These are phyloP conservation scores for Yamadazyma trypodendri DNA, from an alignment of 1,139 yeast species.

Conservation along the genomic window DNA sequence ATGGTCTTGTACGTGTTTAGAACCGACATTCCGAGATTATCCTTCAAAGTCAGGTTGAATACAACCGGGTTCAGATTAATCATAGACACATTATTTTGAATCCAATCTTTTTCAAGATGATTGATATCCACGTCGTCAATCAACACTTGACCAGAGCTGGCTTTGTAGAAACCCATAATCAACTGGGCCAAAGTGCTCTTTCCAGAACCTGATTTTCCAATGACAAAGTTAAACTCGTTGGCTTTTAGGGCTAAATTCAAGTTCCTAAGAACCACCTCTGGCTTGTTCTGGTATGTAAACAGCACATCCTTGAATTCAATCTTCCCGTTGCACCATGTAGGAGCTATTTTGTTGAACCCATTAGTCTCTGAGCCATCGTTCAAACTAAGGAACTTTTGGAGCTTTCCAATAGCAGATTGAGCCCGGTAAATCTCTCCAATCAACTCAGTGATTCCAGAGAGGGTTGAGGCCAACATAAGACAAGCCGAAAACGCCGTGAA, in stretches of 20 bases:
- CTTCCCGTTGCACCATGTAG: slow-evolving; percentile 37
- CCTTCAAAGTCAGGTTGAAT: slow-evolving; percentile 60
- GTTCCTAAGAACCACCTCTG: slow-evolving; percentile 43
- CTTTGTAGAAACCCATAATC: slow-evolving; percentile 56
- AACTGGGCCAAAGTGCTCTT: slow-evolving; percentile 77
- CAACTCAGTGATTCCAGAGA: slow-evolving; percentile 52
- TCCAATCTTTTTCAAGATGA: slow-evolving; percentile 48
- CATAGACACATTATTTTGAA: slow-evolving; percentile 62
- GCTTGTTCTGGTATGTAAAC: slow-evolving; percentile 64
- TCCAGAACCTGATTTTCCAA: slow-evolving; percentile 91
- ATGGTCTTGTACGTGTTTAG: slow-evolving; percentile 21
- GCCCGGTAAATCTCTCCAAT: slow-evolving; percentile 62
- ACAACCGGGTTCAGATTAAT: slow-evolving; percentile 71
- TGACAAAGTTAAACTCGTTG: slow-evolving; percentile 55
- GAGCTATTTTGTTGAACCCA: slow-evolving; percentile 20
- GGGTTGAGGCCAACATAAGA: slow-evolving; percentile 60
- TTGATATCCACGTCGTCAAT: slow-evolving; percentile 54
- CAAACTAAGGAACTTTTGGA: slow-evolving; percentile 23
- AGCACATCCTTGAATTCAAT: slow-evolving; percentile 51
- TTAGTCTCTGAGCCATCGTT: slow-evolving; percentile 5
- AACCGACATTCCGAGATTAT: slow-evolving; percentile 59
- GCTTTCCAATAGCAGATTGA: slow-evolving; percentile 52
- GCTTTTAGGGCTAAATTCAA: slow-evolving; percentile 46
- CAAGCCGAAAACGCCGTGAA: slow-evolving; percentile 85
- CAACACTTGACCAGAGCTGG: slow-evolving; percentile 59